Base-by-base conservation (phyloP, 208 protist genomes). In the Leishmania braziliensis region DNA sequence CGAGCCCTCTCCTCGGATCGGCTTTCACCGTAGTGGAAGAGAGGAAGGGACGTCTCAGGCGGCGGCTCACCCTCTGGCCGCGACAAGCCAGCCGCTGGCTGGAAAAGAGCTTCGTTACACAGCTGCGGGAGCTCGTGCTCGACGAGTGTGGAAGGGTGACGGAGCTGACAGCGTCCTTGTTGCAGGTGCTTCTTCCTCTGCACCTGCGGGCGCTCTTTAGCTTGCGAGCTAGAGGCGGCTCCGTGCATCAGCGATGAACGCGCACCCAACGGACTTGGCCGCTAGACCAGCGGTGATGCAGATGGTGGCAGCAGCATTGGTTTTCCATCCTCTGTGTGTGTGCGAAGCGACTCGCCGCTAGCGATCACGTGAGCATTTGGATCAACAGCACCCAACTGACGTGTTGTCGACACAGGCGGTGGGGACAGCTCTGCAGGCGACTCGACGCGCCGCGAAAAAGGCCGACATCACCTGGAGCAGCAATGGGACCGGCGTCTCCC, bases 21-120 rank as follows among this genome's bases (percentile, higher is more conserved):
- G 56, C 56, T 0, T 75, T 84, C 75, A 79, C 75, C 8, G 70
- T 87, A 1, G 79, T 87, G 16, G 36, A 84, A 56, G 84, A 81
- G 46, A 87, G 78, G 60, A 36, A 78, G 23, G 54, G 58, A 4
- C 29, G 3, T 23, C 20, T 29, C 8, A 39, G 79, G 0, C 63
- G 74, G 5, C 66, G 79, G 5, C 56, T 84, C 29, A 84, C n/a
- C 81, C 58, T 87, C 9, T 87, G 84, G 79, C 84, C 84, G 18
- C 73, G 79, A 46, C 53, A 39, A 62, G 29, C 84, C 16, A 84
- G 75, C 48, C n/a, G 71, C 9, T 84, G 79, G 74, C 39, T 83
- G 36, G 36, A 5, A 39, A 60, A 16, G 50, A 58, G 53, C 60
- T 77, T 33, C 78, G 78, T 33, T 87, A 87, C 78, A 0, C 23